Base-by-base conservation (phyloP, 768 basidiomycete species). In the Hydnomerulius pinastri region DNA sequence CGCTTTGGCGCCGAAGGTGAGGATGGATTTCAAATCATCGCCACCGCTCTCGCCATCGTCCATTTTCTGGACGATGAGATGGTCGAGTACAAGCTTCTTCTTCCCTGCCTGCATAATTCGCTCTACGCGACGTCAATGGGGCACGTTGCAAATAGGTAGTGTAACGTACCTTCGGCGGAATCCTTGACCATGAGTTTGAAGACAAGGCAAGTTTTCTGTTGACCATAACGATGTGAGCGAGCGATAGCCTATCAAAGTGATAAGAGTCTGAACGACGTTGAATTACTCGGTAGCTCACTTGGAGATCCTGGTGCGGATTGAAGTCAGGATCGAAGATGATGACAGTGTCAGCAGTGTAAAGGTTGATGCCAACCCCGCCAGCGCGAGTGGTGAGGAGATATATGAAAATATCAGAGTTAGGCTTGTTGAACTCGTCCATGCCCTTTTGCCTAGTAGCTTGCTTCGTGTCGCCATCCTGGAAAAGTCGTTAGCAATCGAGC, bases 281-380 rank as follows among this genome's bases (percentile, higher is more conserved):
- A 15, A n/a, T 1, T 37, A 40, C 30, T 47, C 27, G 17, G 17
- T 25, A n/a, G 62, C 82, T 53, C 67, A 91, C 92, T 81, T 96
- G 93, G 43, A 95, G 75, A 71, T 95, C 93, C 87, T 89, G 89
- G 70, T 97, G 93, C n/a, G 96, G 96, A 62, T 99, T 99, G 69
- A 94, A 99, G 72, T 99, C 97, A 0, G 94, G 93, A 64, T 99
- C 96, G 59, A 86, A 91, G 47, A 93, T 86, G 37, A 93, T 87
- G 24, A 95, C 93, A 0, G 94, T 96, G 66, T 98, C 96, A 17
- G 96, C 95, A 7, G 85, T 90, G 74, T 87, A 80, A 25, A 92
- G 80, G 65, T 98, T 98, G 67, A 98, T 89, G 45, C 91, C 92
- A 46, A 92, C 90, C 46, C 93, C 95, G 13, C 96, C 95, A 35